Evolutionary conservation across 306 rosid species (phyloP), one percentile per base, ranked within the genome.

Genomic region (Calophaca sinica): DNA sequence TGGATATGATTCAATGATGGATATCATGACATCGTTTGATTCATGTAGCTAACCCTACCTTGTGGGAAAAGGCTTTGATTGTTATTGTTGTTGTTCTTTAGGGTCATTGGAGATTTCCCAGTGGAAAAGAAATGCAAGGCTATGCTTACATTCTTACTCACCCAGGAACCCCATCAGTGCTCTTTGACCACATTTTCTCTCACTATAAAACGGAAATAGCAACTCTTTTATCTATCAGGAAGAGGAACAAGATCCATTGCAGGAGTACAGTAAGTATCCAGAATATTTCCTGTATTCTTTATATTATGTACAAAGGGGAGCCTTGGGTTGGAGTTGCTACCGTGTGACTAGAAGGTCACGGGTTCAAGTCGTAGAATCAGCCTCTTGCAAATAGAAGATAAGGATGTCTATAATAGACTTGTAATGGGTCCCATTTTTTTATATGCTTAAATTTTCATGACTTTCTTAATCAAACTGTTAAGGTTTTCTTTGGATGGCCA

Each of bases 31-130:
- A 50, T 50, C 5, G 20, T 4, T 45, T 45, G n/a, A 45, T 45
- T 45, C 50, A 45, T 10, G n/a, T 45, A 9, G 50, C n/a, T 2
- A 45, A 45, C n/a, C 11, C 50, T 2, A 10, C 50, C 12, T 10
- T 2, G 3, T 46, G 4, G 52, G 52, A 51, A n/a, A n/a, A 5
- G 57, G 29, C 9, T 5, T 51, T 51, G 3, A 13, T 51, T 14
- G 57, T 5, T 51, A 2, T 14, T 51, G 29, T 11, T 11, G 52
- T 51, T 51, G 57, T 14, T 51, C 1, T 51, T 51, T 78, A 93
- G 98, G 98, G 97, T 84, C 98, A 93, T 80, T 93, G 98, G 98
- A 90, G 96, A 77, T 93, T 93, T 86, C 98, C 98, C 1, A 5
- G 83, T 20, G 86, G 85, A 60, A 89, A 89, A 72, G 96, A 93